Conservation (phyloP, 768 basidiomycete genomes). For the Gyrodon lividus region DNA sequence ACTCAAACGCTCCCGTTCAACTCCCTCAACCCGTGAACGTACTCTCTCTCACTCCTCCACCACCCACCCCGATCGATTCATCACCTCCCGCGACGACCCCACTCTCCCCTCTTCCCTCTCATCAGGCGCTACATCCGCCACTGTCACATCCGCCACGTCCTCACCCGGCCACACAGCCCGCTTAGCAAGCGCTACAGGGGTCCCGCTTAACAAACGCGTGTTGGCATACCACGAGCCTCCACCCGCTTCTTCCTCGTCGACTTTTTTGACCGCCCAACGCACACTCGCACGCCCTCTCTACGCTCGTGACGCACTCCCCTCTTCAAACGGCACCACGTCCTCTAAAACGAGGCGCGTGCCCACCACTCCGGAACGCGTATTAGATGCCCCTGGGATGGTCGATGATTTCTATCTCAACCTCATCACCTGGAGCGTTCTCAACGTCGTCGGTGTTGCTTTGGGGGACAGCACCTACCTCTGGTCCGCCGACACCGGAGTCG, state of each 20-base stretch:
- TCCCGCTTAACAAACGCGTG: constrained; percentile 77
- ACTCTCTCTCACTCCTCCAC: constrained; percentile 38
- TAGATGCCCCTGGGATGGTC: constrained; percentile 90
- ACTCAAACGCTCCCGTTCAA: constrained; percentile 71
- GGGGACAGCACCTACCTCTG: constrained; percentile 88
- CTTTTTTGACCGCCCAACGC: constrained; percentile 71
- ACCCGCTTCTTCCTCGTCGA: constrained; percentile 73
- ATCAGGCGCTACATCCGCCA: constrained; percentile 48
- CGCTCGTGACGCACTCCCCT: constrained; percentile 60
- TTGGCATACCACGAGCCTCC: constrained; percentile 89
- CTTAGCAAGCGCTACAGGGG: constrained; percentile 71
- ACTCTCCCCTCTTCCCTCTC: constrained; percentile 64
- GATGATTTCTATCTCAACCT: constrained; percentile 99
- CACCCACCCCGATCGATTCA: constrained; percentile 65
- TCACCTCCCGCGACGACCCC: constrained; percentile 55
- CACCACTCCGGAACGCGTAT: constrained; percentile 85
- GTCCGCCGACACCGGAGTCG: constrained; percentile 87
- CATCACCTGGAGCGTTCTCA: constrained; percentile 82
- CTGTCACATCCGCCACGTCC: constrained; percentile 39
- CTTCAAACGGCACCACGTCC: constrained; percentile 61
- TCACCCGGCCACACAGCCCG: constrained; percentile 81
- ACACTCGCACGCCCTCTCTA: constrained; percentile 77
- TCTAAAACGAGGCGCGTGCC: constrained; percentile 81
- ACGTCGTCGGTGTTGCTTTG: constrained; percentile 87
- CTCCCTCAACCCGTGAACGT: constrained; percentile 52